Evolutionary conservation across 2,329 filamentous ascomycete genomes (phyloP).

Genomic region (Paecilomyces sp.): DNA sequence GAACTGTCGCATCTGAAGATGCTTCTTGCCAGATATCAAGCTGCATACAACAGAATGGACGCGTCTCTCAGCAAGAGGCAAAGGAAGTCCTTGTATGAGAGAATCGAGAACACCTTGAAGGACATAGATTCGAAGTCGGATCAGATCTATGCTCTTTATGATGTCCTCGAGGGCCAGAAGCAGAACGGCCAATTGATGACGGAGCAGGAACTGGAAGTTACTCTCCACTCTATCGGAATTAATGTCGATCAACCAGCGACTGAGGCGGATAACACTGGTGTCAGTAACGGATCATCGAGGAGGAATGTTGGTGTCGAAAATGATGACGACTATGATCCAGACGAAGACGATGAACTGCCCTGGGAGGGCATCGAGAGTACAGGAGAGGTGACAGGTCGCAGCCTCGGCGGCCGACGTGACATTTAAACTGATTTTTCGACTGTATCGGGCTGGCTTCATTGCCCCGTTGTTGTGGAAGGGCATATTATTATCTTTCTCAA

Average conservation of each 20-base stretch:
- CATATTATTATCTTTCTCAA: not conserved
- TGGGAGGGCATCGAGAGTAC: constrained; percentile 40
- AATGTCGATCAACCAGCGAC: constrained; percentile 13
- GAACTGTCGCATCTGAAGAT: constrained; percentile 71
- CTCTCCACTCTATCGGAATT: constrained; percentile 44
- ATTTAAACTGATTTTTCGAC: constrained; percentile 6
- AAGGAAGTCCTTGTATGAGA: constrained; percentile 53
- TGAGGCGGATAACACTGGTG: constrained; percentile 18
- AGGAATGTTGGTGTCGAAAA: constrained; percentile 9
- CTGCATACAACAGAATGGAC: constrained; percentile 60
- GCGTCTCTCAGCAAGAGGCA: constrained; percentile 58
- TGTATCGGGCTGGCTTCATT: not conserved
- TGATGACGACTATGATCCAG: constrained; percentile 14
- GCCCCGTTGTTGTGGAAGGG: not conserved
- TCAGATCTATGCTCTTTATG: constrained; percentile 75
- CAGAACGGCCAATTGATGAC: constrained; percentile 56
- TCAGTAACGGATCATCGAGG: constrained; percentile 19
- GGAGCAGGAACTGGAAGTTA: constrained; percentile 57
- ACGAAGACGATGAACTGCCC: constrained; percentile 32
- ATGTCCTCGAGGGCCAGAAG: constrained; percentile 76
- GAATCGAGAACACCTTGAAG: constrained; percentile 55
- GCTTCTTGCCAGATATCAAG: constrained; percentile 56
- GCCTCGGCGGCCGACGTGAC: constrained; percentile 10
- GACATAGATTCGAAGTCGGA: constrained; percentile 66
- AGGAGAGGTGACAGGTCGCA: constrained; percentile 28